Evolutionary conservation across 192 early-diverging fungal genomes (phyloP), one percentile per base, ranked within the genome.

Genomic region (Podila epicladia): DNA sequence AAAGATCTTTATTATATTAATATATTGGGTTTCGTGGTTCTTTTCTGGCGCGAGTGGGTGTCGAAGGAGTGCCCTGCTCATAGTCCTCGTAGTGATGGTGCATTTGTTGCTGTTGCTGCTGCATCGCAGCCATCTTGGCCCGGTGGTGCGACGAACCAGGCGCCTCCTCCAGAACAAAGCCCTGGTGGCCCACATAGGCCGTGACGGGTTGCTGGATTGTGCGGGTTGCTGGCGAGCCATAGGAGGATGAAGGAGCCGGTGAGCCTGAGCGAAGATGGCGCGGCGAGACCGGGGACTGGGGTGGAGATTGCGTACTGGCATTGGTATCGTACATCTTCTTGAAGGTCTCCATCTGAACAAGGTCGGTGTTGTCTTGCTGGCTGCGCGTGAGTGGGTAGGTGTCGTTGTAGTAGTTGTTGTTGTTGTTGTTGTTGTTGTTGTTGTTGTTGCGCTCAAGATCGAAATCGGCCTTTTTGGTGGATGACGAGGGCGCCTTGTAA

Each of bases 311-410:
- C 58, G 60, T 61, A 4, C 19, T 31, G 37, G 45, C 7, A 11
- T 29, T 5, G 58, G 13, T 31, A 35, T 73, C 72, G 29, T 73
- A 67, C 72, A 73, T 73, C 17, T 57, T 22, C 22, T 73, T 73
- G 58, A 45, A 73, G 32, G 62, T 32, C 6, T 73, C 33, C 26
- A 73, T 31, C 38, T 73, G 72, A 13, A 62, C 48, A 22, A 38
- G 38, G 38, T 73, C 71, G 13, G 55, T 6, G 19, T 33, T 8
- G n/a, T 65, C 71, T n/a, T 57, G 53, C 26, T 62, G 61, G 3
- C 7, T n/a, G 7, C 45, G 55, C 19, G 72, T 73, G 57, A 73
- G 64, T 1, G 72, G 72, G 26, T 64, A 53, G 12, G 72, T 73
- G 26, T 73, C 72, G 15, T 64, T 58, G 33, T 72, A 45, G 32